Conservation (phyloP, 768 basidiomycete species). For the Phlebiopsis flavidoalba region DNA sequence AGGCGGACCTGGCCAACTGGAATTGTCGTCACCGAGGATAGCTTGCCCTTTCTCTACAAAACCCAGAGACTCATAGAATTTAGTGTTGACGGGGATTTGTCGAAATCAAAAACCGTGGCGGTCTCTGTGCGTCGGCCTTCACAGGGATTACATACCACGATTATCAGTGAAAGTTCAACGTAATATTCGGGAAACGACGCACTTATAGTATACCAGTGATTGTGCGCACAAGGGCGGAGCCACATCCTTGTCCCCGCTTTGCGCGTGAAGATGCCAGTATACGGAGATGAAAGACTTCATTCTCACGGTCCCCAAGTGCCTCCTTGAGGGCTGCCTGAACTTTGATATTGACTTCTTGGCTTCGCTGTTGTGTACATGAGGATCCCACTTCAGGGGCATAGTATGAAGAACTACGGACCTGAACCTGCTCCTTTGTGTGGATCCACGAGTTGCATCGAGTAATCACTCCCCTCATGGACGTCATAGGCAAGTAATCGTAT, state of each 20-base stretch:
- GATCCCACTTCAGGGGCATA: too few species aligned
- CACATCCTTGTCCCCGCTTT: conserved; percentile 7
- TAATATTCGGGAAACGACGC: background rate
- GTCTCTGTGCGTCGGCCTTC: conserved; percentile 5
- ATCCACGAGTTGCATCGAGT: background rate
- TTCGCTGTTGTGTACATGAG: background rate
- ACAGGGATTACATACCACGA: too few species aligned
- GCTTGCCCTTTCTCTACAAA: background rate
- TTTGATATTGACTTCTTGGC: background rate
- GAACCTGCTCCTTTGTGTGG: background rate
- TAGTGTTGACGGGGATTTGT: conserved; percentile 2
- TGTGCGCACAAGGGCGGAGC: background rate
- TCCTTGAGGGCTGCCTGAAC: background rate
- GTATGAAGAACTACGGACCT: background rate
- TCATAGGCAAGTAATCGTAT: background rate
- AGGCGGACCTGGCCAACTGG: conserved; percentile 4
- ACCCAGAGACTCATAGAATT: conserved; percentile 6
- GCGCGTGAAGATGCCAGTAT: background rate
- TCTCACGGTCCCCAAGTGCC: background rate
- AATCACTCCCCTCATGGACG: background rate
- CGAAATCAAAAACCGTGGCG: background rate
- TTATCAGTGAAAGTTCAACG: too few species aligned
- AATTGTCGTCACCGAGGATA: conserved; percentile 7
- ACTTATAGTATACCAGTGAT: background rate
- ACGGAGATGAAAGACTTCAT: background rate